These are phyloP conservation scores for Diphasiastrum complanatum DNA, from an alignment of 83 land plant genomes.

Conservation along the genomic window DNA sequence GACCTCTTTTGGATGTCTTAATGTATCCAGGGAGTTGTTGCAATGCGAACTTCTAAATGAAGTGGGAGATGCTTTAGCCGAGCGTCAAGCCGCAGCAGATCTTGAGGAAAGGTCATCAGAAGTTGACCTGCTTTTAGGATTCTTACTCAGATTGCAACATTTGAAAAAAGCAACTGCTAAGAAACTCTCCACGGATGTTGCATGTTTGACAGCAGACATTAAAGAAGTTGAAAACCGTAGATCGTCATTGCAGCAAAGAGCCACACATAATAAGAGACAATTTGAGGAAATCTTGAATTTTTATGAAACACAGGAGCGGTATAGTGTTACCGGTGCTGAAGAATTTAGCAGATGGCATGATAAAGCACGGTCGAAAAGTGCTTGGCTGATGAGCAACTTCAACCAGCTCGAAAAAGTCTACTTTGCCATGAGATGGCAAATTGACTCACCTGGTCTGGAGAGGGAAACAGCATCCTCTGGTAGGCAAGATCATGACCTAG, in stretches of 20 bases:
- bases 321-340: neutral
- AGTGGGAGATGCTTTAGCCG: constrained; percentile 58
- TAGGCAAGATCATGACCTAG: neutral
- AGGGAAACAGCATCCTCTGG: neutral
- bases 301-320: constrained; percentile 1
- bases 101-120: constrained; percentile 65
- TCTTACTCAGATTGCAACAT: constrained; percentile 57
- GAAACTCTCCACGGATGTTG: constrained; percentile 43
- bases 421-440: constrained; percentile 45
- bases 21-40: constrained; percentile 80
- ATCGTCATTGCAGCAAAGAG: constrained; percentile 32
- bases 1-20: too few relatives aligned
- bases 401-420: constrained; percentile 73
- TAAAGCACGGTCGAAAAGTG: constrained; percentile 43
- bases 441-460: constrained; percentile 1
- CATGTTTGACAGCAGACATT: constrained; percentile 55
- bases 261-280: constrained; percentile 13
- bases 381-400: constrained; percentile 58
- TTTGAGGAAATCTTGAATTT: neutral
- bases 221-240: constrained; percentile 53
- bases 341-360: too few relatives aligned
- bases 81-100: constrained; percentile 68
- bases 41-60: constrained; percentile 66
- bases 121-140: constrained; percentile 69
- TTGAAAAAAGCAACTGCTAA: constrained; percentile 55